phyloP scores from a whole-genome alignment of 2,329 filamentous ascomycete genomes.

The Periconia digitata region DNA sequence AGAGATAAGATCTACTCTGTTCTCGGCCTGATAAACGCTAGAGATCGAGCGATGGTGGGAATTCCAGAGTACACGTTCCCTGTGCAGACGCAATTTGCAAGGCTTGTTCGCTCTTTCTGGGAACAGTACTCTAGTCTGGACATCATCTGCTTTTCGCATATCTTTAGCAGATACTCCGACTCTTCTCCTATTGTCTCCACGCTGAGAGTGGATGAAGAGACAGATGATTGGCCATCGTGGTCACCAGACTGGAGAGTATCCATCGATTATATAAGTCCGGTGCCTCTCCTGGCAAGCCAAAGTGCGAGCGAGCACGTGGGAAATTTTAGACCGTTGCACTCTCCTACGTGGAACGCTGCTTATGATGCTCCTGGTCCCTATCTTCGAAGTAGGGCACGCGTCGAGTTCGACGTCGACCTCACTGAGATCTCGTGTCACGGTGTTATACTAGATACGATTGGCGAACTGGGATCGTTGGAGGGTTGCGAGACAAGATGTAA shows the following conservation, averaged over 20 bases:
- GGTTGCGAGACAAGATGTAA: slow-evolving; percentile 27
- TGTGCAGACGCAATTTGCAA: slow-evolving; percentile 23
- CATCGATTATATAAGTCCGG: slow-evolving; percentile 31
- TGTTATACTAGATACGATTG: slow-evolving; percentile 24
- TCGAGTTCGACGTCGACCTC: slow-evolving; percentile 23
- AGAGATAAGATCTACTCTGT: slow-evolving; percentile 34
- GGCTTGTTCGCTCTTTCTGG: slow-evolving; percentile 33
- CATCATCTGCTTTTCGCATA: slow-evolving; percentile 33
- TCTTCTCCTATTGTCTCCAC: slow-evolving; percentile 7
- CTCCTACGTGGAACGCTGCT: slow-evolving; percentile 20
- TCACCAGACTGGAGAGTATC: slow-evolving; percentile 30
- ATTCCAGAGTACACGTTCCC: slow-evolving; percentile 24
- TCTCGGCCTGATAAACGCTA: slow-evolving; percentile 26
- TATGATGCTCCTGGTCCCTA: slow-evolving; percentile 29
- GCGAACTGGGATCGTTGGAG: slow-evolving; percentile 28
- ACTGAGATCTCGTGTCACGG: slow-evolving; percentile 28
- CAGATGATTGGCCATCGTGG: slow-evolving; percentile 25
- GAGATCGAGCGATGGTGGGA: slow-evolving; percentile 25
- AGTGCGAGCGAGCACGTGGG: slow-evolving; percentile 30
- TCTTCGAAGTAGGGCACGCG: slow-evolving; percentile 18
- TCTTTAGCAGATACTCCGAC: slow-evolving; percentile 24
- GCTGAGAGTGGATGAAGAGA: neutral
- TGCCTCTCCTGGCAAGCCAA: slow-evolving; percentile 38
- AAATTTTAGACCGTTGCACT: slow-evolving; percentile 31
- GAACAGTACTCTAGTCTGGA: slow-evolving; percentile 23